Conservation (phyloP, 2,329 filamentous ascomycete species). For the Cryphonectria nitschkei region DNA sequence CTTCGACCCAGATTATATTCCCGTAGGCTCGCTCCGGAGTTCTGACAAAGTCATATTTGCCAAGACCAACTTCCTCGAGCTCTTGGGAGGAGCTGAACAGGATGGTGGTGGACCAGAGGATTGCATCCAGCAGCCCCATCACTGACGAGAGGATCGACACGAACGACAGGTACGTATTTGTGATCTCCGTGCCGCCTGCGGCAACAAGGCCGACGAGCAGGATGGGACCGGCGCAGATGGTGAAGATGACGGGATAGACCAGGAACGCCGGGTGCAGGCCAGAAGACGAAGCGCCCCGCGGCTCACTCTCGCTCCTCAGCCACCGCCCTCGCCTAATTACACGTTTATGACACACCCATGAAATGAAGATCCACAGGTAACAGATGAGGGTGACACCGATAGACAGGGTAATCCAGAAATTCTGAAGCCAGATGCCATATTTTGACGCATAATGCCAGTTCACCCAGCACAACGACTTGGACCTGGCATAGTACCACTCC, state of each 20-base stretch:
- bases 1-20: conserved; percentile 44
- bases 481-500: conserved; percentile 20
- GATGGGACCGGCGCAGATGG: conserved; percentile 69
- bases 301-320: conserved; percentile 29
- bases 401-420: conserved; percentile 63
- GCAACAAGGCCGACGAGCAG: conserved; percentile 63
- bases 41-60: conserved; percentile 56
- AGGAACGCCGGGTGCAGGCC: conserved; percentile 59
- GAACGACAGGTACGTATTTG: background rate
- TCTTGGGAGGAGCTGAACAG: conserved; percentile 47
- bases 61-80: conserved; percentile 51
- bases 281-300: conserved; percentile 32
- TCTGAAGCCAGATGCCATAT: conserved; percentile 14
- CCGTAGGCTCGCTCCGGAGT: conserved; percentile 44
- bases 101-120: conserved; percentile 58
- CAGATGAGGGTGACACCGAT: conserved; percentile 43
- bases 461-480: conserved; percentile 6
- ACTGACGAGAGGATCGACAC: conserved; percentile 38
- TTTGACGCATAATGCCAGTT: background rate
- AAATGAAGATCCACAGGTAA: conserved; percentile 47
- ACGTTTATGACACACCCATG: conserved; percentile 37
- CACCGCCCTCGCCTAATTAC: conserved; percentile 33
- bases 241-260: conserved; percentile 70
- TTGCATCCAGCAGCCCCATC: conserved; percentile 57
- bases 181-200: conserved; percentile 52